Evolutionary conservation across 2,329 filamentous ascomycete species (phyloP).

Genomic region (Diatrype stigma): DNA sequence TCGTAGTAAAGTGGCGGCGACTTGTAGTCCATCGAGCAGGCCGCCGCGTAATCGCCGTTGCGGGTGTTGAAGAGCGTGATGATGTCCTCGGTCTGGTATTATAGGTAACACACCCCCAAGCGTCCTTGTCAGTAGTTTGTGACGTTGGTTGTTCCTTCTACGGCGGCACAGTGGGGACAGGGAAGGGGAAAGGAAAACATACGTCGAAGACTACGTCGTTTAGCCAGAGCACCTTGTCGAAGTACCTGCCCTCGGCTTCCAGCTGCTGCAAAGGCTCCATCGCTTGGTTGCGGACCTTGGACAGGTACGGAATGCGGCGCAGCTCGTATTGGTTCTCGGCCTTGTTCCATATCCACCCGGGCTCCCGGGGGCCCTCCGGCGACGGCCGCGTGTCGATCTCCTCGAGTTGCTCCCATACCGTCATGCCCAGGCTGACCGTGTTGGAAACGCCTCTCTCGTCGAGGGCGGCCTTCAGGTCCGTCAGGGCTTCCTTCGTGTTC

Average conservation of each 20-base stretch:
- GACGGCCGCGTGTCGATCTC: slow-evolving; percentile 42
- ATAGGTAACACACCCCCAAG: background rate
- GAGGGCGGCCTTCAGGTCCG: slow-evolving; percentile 50
- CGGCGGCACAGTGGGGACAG: background rate
- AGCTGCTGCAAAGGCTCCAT: slow-evolving; percentile 55
- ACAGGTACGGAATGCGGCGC: slow-evolving; percentile 65
- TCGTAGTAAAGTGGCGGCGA: slow-evolving; percentile 53
- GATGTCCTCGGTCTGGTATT: slow-evolving; percentile 38
- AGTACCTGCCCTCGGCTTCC: slow-evolving; percentile 41
- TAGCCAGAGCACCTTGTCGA: slow-evolving; percentile 55
- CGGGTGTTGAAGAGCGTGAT: slow-evolving; percentile 50
- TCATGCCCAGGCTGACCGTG: slow-evolving; percentile 54
- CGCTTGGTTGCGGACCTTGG: slow-evolving; percentile 58
- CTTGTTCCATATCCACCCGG: slow-evolving; percentile 59
- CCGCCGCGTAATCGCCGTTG: slow-evolving; percentile 52
- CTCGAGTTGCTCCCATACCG: slow-evolving; percentile 50
- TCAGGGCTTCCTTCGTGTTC: slow-evolving; percentile 58
- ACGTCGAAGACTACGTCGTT: slow-evolving; percentile 59
- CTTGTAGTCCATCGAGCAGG: slow-evolving; percentile 57
- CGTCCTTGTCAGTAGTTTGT: slow-evolving; percentile 16
- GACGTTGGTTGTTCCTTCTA: no score
- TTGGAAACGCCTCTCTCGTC: slow-evolving; percentile 46
- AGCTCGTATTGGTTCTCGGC: slow-evolving; percentile 49
- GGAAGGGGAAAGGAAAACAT: slow-evolving; percentile 19
- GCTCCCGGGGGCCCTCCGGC: slow-evolving; percentile 29